Conservation (phyloP, 345 rosid species). For the Lumnitzera littorea region DNA sequence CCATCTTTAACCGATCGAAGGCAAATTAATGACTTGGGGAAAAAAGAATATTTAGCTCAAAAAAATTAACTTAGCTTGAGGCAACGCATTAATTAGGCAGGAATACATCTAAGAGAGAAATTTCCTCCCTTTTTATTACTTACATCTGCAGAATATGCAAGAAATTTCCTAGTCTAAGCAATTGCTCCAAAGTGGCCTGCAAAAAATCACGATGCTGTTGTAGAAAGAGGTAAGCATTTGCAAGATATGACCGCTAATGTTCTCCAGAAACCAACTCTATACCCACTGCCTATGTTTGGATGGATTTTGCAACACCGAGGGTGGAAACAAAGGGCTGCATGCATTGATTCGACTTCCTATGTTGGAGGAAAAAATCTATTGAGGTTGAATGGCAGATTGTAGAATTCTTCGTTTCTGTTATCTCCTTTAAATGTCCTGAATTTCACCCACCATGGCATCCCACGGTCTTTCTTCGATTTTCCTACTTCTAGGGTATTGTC, state of each 20-base stretch:
- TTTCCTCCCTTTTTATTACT: slow-evolving; percentile 10
- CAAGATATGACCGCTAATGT: not conserved
- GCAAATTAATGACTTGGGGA: no score
- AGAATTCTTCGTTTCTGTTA: slow-evolving; percentile 91
- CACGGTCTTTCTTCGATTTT: slow-evolving; percentile 81
- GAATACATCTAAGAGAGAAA: no score
- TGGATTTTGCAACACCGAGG: not conserved
- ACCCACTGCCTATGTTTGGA: not conserved
- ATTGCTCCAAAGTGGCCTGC: slow-evolving; percentile 11
- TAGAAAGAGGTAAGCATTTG: slow-evolving; percentile 6
- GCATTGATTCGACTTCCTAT: slow-evolving; percentile 8
- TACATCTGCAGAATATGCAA: slow-evolving; percentile 16
- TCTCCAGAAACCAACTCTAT: not conserved
- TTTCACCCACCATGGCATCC: slow-evolving; percentile 99
- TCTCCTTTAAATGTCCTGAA: slow-evolving; percentile 87
- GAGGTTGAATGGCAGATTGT: slow-evolving; percentile 89
- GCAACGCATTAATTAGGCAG: no score
- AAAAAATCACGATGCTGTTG: slow-evolving; percentile 8
- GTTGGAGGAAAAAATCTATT: slow-evolving; percentile 94
- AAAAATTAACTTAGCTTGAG: no score
- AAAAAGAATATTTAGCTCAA: no score
- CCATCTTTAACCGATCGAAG: no score
- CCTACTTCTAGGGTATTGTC: slow-evolving; percentile 81
- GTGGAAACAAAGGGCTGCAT: not conserved
- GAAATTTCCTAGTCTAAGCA: slow-evolving; percentile 7